These are phyloP conservation scores for Malassezia globosa DNA, from an alignment of 1,284 basidiomycete species.

Conservation along the genomic window DNA sequence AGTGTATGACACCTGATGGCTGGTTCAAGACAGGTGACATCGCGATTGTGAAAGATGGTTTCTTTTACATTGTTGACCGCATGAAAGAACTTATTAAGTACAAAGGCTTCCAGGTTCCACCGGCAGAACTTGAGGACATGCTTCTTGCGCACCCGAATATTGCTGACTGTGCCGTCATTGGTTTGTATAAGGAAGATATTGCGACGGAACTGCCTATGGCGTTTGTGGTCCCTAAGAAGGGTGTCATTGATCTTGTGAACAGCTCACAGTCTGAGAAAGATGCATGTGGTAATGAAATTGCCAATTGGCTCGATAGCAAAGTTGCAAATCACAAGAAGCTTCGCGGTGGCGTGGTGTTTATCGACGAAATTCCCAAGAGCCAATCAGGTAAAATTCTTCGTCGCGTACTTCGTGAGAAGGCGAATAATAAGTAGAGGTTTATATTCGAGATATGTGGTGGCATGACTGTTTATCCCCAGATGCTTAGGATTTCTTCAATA, in stretches of 20 bases:
- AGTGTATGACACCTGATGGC: slow-evolving; percentile 55
- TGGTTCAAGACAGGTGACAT: slow-evolving; percentile 42
- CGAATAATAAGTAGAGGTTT: neutral
- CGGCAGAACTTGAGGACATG: slow-evolving; percentile 35
- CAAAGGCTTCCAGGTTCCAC: slow-evolving; percentile 40
- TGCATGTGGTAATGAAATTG: slow-evolving; percentile 32
- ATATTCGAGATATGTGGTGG: too few species aligned
- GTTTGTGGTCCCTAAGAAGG: slow-evolving; percentile 37
- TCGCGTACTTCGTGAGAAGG: slow-evolving; percentile 31
- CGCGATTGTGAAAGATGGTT: slow-evolving; percentile 20
- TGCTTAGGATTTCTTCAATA: neutral
- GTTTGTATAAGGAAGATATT: slow-evolving; percentile 22
- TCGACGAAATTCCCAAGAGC: slow-evolving; percentile 38
- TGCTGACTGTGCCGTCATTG: slow-evolving; percentile 33
- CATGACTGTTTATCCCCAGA: too few species aligned
- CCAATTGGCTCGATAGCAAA: slow-evolving; percentile 36
- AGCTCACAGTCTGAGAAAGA: slow-evolving; percentile 23
- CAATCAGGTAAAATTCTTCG: slow-evolving; percentile 43
- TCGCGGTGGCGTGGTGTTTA: slow-evolving; percentile 39
- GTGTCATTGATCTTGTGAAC: slow-evolving; percentile 18
- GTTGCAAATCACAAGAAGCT: slow-evolving; percentile 47
- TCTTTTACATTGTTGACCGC: slow-evolving; percentile 37
- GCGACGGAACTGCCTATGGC: slow-evolving; percentile 49
- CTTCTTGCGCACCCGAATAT: slow-evolving; percentile 23
- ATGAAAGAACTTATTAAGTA: slow-evolving; percentile 44